Base-by-base conservation (phyloP, 73 alveolate genomes). In the Paramecium pentaurelia region DNA sequence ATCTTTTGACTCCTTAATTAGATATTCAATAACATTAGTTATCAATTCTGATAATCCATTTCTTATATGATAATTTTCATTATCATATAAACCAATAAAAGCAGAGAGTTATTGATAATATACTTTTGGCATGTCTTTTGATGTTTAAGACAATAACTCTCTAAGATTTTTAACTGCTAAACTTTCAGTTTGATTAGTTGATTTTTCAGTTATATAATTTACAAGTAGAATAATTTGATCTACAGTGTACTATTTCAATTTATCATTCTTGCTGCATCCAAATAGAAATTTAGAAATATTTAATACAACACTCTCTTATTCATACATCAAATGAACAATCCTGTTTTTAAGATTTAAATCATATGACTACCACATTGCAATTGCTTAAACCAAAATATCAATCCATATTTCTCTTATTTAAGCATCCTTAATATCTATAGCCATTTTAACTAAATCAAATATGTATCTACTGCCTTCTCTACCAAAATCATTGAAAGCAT, bases 41-140 rank as follows among this genome's bases (percentile, higher is more conserved):
- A 73, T 73, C 7, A 73, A 25, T 36, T 73, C 87, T 16, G 87
- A 37, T 18, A 73, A 38, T 36, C 87, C 87, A 73, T 73, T 73
- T 73, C 87, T 32, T n/a, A 73, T 73, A 73, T 73, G 87, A 40
- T 73, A 73, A 20, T 73, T 73, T n/a, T 73, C 87, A 37, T 73
- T 73, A 10, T 73, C 60, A 73, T 73, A 73, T 36, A 73, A 38
- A 16, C 36, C 30, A 34, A 73, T 38, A 5, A 73, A 40, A 5
- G 60, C 87, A 14, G 87, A 73, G 1, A 73, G 8, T 36, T 73
- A 18, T 12, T 34, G 38, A 34, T 73, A 73, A 38, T 37, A 73
- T 6, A 73, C 37, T 9, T 34, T 73, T 16, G 87, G 87, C 38
- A 73, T 40, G 9, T 73, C 87, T 14, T 73, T 73, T 1, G 87